A percentile compares a stretch with the other conserved stretches of the same genome.
Conservation (phyloP, 495 filamentous ascomycete genomes). For the Friedmanniomyces simplex region DNA sequence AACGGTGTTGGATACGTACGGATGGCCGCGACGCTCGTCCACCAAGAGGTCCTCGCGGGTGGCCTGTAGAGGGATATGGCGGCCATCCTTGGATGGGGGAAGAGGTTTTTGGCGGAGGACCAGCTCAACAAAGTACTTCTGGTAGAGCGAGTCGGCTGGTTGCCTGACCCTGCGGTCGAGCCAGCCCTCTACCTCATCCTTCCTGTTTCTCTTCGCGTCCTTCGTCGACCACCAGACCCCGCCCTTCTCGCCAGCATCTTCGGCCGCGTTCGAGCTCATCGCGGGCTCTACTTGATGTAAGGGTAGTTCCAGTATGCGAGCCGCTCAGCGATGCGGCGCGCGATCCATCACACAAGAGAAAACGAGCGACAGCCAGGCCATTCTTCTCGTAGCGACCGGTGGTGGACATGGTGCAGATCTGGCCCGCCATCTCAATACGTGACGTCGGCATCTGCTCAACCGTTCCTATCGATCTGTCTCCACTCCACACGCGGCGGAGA, state of each 20-base stretch:
- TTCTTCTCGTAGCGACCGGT: not conserved
- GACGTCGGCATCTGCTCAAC: not conserved
- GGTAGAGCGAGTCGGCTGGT: conserved; percentile 2
- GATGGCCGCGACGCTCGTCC: conserved; percentile 68
- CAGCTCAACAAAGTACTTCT: conserved; percentile 36
- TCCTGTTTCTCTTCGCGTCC: not conserved
- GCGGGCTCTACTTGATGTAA: not conserved
- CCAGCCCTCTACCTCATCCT: conserved; percentile 8
- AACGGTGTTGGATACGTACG: conserved; percentile 71
- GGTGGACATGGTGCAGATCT: not conserved
- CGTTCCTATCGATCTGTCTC: not conserved
- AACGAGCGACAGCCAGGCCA: not conserved
- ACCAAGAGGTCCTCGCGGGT: conserved; percentile 45
- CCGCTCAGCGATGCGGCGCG: not conserved
- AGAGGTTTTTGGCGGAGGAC: conserved; percentile 51
- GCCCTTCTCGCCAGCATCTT: not conserved
- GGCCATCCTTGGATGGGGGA: conserved; percentile 49
- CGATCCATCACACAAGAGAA: not conserved
- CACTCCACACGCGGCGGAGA: not conserved
- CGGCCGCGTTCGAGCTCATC: not conserved
- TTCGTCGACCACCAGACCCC: not conserved
- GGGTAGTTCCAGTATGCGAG: not conserved
- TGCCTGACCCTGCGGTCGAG: conserved; percentile 2
- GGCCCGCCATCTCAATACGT: not conserved
- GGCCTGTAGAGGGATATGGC: conserved; percentile 59